Conservation (phyloP, 768 basidiomycete genomes). For the Leccinum rimulosum region DNA sequence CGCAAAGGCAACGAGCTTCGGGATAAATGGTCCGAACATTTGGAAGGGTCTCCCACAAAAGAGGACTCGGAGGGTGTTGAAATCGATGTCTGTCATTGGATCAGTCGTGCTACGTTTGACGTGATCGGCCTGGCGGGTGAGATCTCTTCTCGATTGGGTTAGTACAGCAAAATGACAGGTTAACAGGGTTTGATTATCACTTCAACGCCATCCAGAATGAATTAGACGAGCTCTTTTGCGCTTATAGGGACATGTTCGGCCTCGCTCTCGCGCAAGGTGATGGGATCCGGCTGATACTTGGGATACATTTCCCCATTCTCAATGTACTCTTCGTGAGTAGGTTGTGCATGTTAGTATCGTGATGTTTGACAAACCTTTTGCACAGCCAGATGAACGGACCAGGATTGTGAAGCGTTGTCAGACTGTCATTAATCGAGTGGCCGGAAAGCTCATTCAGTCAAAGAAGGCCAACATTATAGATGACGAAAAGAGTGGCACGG, state of each 20-base stretch:
- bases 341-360: not conserved
- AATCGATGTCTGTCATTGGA: conserved; percentile 78
- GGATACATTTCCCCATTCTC: conserved; percentile 58
- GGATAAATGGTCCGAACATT: conserved; percentile 56
- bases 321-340: conserved; percentile 54
- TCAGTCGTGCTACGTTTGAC: conserved; percentile 84
- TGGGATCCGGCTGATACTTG: conserved; percentile 44
- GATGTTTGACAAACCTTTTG: conserved; percentile 2
- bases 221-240: conserved; percentile 71
- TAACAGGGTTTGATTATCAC: conserved; percentile 76
- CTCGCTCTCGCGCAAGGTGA: conserved; percentile 59
- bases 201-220: conserved; percentile 83
- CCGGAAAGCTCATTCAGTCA: conserved; percentile 73
- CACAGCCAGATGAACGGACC: conserved; percentile 53
- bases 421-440: conserved; percentile 61
- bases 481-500: conserved; percentile 48
- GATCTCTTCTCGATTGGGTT: conserved; percentile 12
- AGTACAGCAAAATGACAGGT: conserved; percentile 1
- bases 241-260: conserved; percentile 86
- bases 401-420: conserved; percentile 55
- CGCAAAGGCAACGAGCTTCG: conserved; percentile 61
- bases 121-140: conserved; percentile 86
- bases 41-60: conserved; percentile 24
- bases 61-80: conserved; percentile 29
- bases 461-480: conserved; percentile 75